Percentiles rank a stretch among this genome's conserved stretches.
phyloP scores from a whole-genome alignment of 371 early-diverging fungal species.

The Circinella umbellata region DNA sequence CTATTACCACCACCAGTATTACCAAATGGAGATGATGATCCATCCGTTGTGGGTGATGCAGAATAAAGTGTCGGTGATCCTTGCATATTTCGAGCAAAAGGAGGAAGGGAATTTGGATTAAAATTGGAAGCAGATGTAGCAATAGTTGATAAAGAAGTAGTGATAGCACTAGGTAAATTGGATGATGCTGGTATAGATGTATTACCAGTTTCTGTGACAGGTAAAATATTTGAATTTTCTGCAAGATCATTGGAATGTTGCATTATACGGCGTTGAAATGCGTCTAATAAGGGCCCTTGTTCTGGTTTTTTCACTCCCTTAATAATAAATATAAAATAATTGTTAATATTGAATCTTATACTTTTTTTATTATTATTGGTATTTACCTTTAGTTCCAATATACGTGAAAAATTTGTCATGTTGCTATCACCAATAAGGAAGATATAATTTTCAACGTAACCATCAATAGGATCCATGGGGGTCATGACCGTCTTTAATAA shows the following conservation, averaged over 20 bases:
- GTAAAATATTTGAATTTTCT: conserved; percentile 45
- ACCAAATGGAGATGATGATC: conserved; percentile 6
- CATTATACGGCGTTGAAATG: conserved; percentile 50
- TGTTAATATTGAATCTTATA: background rate
- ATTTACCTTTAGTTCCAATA: conserved; percentile 84
- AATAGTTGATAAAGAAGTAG: conserved; percentile 47
- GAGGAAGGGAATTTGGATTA: conserved; percentile 27
- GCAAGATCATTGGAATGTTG: conserved; percentile 28
- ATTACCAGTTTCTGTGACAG: conserved; percentile 13
- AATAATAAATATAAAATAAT: no score
- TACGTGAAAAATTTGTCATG: conserved; percentile 67
- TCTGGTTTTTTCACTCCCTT: conserved; percentile 63
- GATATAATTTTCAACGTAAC: conserved; percentile 86
- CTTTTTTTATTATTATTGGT: background rate
- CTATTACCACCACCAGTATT: conserved; percentile 17
- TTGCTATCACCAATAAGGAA: conserved; percentile 79
- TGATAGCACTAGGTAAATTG: conserved; percentile 37
- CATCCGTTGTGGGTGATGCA: conserved; percentile 19
- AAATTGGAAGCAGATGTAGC: conserved; percentile 52
- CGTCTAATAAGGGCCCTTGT: conserved; percentile 57
- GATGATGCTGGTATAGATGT: conserved; percentile 9
- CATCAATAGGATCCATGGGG: conserved; percentile 83
- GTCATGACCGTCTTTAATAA: conserved; percentile 90
- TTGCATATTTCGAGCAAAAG: conserved; percentile 21
- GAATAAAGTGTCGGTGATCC: conserved; percentile 20